Conservation (phyloP, 768 basidiomycete genomes). For the Solioccasus polychromus region DNA sequence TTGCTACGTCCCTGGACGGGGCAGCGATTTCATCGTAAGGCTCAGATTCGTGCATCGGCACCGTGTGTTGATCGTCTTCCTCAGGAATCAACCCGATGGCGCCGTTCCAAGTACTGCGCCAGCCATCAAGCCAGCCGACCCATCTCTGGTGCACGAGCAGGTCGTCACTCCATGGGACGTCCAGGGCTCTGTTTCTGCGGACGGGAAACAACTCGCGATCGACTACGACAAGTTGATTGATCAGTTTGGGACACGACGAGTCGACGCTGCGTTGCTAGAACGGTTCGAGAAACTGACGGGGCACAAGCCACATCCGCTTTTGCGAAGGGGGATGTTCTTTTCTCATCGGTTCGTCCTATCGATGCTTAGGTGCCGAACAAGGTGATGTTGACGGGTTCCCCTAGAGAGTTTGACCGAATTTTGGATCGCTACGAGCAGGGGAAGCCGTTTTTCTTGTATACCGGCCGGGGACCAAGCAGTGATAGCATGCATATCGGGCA, state of each 20-base stretch:
- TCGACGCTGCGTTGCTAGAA: constrained; percentile 74
- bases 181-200: constrained; percentile 80
- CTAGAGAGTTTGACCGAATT: constrained; percentile 89
- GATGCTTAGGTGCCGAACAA: not conserved
- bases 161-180: constrained; percentile 98
- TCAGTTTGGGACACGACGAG: constrained; percentile 87
- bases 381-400: not conserved
- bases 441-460: constrained; percentile 98
- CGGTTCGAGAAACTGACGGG: constrained; percentile 93
- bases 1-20: constrained; percentile 26
- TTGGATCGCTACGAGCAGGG: constrained; percentile 94
- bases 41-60: not conserved
- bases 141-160: constrained; percentile 50
- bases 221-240: constrained; percentile 95
- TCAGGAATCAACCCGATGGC: constrained; percentile 14
- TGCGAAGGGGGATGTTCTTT: constrained; percentile 94
- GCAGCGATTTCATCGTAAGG: constrained; percentile 33
- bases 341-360: constrained; percentile 77
- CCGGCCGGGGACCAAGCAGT: constrained; percentile 93
- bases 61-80: not conserved
- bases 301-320: constrained; percentile 78
- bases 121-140: constrained; percentile 31
- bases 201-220: constrained; percentile 90
- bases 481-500: constrained; percentile 98
- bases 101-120: constrained; percentile 20